phyloP scores from a whole-genome alignment of 1,284 basidiomycete species.

The Ustilago crameri region DNA sequence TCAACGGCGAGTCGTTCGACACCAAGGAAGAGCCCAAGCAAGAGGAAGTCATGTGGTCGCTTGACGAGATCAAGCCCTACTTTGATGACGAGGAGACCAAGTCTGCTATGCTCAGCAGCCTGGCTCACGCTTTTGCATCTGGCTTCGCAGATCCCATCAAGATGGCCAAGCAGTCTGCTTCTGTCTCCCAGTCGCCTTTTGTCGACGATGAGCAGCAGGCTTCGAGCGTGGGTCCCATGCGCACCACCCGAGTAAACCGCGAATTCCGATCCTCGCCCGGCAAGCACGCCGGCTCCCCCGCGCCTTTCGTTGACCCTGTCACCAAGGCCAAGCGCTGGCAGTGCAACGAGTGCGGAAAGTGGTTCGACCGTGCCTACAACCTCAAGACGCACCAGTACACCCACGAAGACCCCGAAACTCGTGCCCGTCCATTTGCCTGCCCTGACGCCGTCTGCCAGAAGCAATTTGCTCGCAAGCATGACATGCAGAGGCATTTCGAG shows the following conservation, averaged over 20 bases:
- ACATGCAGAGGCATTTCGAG: conserved; percentile 56
- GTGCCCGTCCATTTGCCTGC: conserved; percentile 54
- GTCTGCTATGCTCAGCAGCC: conserved; percentile 23
- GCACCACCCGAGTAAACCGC: conserved; percentile 18
- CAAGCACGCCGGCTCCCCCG: conserved; percentile 26
- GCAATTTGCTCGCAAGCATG: conserved; percentile 61
- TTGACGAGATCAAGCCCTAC: conserved; percentile 36
- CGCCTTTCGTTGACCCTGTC: conserved; percentile 30
- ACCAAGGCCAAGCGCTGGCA: conserved; percentile 53
- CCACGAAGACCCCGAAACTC: conserved; percentile 48
- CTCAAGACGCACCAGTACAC: conserved; percentile 58
- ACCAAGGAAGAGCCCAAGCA: conserved; percentile 22
- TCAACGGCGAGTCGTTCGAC: conserved; percentile 21
- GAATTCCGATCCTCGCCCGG: conserved; percentile 32
- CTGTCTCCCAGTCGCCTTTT: not conserved
- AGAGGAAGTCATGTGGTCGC: conserved; percentile 17
- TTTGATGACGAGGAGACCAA: conserved; percentile 29
- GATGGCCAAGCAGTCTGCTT: not conserved
- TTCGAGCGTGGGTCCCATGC: conserved; percentile 34
- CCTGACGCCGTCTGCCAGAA: conserved; percentile 48
- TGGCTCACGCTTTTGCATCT: conserved; percentile 31
- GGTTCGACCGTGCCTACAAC: conserved; percentile 61
- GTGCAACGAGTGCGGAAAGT: conserved; percentile 55
- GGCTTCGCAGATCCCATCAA: conserved; percentile 17
- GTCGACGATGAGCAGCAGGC: conserved; percentile 16